These are phyloP conservation scores for Colletotrichum australisinense DNA, from an alignment of 2,329 filamentous ascomycete species.

Conservation along the genomic window DNA sequence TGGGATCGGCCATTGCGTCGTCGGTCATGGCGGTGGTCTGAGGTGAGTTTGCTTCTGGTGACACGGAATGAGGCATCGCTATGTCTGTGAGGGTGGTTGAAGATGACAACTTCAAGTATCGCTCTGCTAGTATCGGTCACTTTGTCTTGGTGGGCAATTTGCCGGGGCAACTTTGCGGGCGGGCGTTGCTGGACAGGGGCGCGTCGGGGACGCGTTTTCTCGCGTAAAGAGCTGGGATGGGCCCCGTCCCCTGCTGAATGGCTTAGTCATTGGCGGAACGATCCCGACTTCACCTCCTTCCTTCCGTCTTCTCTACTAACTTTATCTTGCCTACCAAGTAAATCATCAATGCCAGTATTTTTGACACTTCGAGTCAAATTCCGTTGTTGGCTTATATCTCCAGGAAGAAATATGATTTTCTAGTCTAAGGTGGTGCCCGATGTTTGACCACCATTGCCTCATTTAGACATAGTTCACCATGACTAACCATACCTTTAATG, in stretches of 20 bases:
- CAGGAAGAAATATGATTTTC: not conserved
- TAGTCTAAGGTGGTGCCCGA: too few relatives aligned
- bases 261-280: conserved; percentile 21
- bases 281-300: not conserved
- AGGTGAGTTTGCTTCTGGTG: conserved; percentile 44
- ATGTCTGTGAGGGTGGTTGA: not conserved
- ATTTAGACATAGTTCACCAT: not conserved
- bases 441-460: not conserved
- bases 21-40: conserved; percentile 42
- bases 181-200: not conserved
- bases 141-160: not conserved
- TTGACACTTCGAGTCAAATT: too few relatives aligned
- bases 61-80: conserved; percentile 59
- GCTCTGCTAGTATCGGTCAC: not conserved
- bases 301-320: not conserved
- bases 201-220: conserved; percentile 35
- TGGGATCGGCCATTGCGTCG: conserved; percentile 48
- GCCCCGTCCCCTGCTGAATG: not conserved
- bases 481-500: too few relatives aligned
- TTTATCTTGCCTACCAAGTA: not conserved
- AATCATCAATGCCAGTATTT: not conserved
- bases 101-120: not conserved
- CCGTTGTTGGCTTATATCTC: too few relatives aligned
- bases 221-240: conserved; percentile 29
- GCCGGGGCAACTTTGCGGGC: conserved; percentile 17